Percentiles rank a stretch among this genome's conserved stretches.
Conservation (phyloP, 164 flowering plant species). For the Vitis amurensis region DNA sequence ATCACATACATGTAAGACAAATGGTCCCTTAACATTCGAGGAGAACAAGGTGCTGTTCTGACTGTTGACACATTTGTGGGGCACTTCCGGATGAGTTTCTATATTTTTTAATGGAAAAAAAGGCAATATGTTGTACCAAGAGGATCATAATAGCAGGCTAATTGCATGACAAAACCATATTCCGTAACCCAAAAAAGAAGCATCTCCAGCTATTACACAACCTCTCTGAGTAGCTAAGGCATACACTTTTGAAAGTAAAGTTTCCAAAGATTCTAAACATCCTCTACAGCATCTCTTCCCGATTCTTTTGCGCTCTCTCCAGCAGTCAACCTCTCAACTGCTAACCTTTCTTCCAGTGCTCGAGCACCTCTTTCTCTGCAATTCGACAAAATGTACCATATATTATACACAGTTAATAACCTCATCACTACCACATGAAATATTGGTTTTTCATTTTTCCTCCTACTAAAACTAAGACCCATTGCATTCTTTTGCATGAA, state of each 20-base stretch:
- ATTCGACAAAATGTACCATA: not conserved
- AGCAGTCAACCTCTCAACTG: conserved; percentile 56
- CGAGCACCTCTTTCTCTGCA: conserved; percentile 92
- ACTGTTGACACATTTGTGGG: too few relatives aligned
- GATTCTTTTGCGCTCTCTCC: conserved; percentile 41
- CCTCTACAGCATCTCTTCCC: conserved; percentile 50
- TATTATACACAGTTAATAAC: not conserved
- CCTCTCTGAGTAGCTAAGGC: not conserved
- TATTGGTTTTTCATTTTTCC: too few relatives aligned
- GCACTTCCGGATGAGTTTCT: too few relatives aligned
- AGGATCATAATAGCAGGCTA: conserved; percentile 7
- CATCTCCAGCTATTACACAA: conserved; percentile 5
- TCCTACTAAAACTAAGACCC: too few relatives aligned
- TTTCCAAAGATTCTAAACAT: conserved; percentile 37
- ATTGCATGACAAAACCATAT: conserved; percentile 13
- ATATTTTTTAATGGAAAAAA: too few relatives aligned
- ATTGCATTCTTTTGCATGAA: too few relatives aligned
- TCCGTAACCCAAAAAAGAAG: conserved; percentile 7
- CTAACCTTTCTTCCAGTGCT: conserved; percentile 91
- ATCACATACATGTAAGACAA: too few relatives aligned
- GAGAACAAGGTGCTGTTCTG: too few relatives aligned
- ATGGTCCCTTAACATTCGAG: too few relatives aligned
- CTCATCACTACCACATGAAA: not conserved
- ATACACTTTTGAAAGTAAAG: not conserved
- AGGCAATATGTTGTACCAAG: not conserved